Percentiles rank a stretch among this genome's conserved stretches.
Evolutionary conservation across 2,329 filamentous ascomycete genomes (phyloP).

Genomic region (Cordyceps militaris): DNA sequence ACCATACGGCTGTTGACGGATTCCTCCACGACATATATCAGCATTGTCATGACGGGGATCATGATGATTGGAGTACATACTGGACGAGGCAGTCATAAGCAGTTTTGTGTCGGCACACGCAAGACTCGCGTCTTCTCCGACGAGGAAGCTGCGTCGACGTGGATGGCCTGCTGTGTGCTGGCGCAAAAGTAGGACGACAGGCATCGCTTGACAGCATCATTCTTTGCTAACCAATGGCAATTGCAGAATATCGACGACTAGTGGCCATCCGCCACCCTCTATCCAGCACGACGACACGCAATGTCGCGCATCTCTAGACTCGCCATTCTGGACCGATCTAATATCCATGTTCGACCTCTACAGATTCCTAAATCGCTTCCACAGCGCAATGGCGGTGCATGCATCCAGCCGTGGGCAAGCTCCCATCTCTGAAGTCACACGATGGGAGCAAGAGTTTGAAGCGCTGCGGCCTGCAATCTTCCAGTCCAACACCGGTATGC

Average conservation of each 20-base stretch:
- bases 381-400: slow-evolving; percentile 39
- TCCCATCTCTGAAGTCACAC: slow-evolving; percentile 37
- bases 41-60: slow-evolving; percentile 40
- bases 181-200: slow-evolving; percentile 35
- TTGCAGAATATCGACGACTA: slow-evolving; percentile 31
- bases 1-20: slow-evolving; percentile 45
- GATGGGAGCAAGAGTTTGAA: slow-evolving; percentile 47
- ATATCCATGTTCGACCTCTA: slow-evolving; percentile 39
- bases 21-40: slow-evolving; percentile 40
- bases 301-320: slow-evolving; percentile 32
- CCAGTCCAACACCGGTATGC: slow-evolving; percentile 39
- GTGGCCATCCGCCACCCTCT: slow-evolving; percentile 42
- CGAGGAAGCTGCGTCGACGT: slow-evolving; percentile 46
- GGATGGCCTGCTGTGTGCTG: slow-evolving; percentile 46
- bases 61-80: slow-evolving; percentile 45
- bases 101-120: slow-evolving; percentile 39
- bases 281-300: slow-evolving; percentile 43
- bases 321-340: slow-evolving; percentile 38
- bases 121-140: slow-evolving; percentile 39
- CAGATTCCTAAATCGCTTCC: slow-evolving; percentile 43
- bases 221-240: slow-evolving; percentile 4
- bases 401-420: slow-evolving; percentile 41
- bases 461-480: slow-evolving; percentile 39
- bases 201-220: neutral
- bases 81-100: slow-evolving; percentile 42